Evolutionary conservation across 129 eudicot species (phyloP).

Genomic region (Cynara cardunculus): DNA sequence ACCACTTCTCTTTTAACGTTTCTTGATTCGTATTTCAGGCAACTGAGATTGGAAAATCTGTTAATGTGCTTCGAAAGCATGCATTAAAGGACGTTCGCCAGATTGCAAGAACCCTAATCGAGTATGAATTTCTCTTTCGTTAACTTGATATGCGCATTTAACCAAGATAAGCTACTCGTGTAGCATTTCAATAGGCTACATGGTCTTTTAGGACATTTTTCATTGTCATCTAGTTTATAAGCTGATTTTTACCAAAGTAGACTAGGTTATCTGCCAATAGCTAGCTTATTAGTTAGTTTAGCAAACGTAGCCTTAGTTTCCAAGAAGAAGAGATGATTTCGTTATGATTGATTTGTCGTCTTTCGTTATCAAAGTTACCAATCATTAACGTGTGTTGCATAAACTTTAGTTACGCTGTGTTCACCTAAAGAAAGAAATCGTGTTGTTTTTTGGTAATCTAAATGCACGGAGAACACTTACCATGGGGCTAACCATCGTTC

Average conservation of each 20-base stretch:
- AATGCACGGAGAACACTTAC: background rate
- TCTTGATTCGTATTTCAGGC: conserved; percentile 44
- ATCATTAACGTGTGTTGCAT: background rate
- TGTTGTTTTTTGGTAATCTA: background rate
- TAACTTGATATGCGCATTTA: conserved; percentile 3
- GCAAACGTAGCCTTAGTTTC: background rate
- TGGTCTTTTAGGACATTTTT: background rate
- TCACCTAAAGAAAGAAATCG: background rate
- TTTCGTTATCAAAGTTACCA: background rate
- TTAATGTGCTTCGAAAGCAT: conserved; percentile 61
- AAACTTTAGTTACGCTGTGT: background rate
- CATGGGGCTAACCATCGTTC: background rate
- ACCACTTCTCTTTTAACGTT: background rate
- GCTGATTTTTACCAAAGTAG: background rate
- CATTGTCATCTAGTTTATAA: background rate
- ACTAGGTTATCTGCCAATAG: background rate
- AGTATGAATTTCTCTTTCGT: conserved; percentile 44
- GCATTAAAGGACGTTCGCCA: conserved; percentile 56
- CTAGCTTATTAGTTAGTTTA: background rate
- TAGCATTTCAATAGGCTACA: background rate
- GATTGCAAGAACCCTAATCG: conserved; percentile 45
- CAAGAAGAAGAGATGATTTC: background rate
- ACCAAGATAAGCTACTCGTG: too few species aligned
- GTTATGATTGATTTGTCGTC: background rate
- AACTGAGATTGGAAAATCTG: conserved; percentile 86